Percentiles rank a stretch among this genome's conserved stretches.
phyloP scores from a whole-genome alignment of 306 rosid species.

The cucumber (Cucumis sativus) region Cucumber_9930_V3 NC_026659.2:932001-932500 shows the following conservation, averaged over 20 bases:
- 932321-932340: too few relatives aligned
- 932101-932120: not conserved
- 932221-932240: slow-evolving; percentile 39
- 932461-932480: slow-evolving; percentile 20
- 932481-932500: slow-evolving; percentile 26
- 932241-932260: slow-evolving; percentile 13
- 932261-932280: slow-evolving; percentile 18
- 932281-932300: not conserved
- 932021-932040: slow-evolving; percentile 24
- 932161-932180: slow-evolving; percentile 3
- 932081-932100: slow-evolving; percentile 18
- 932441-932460: slow-evolving; percentile 9
- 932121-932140: not conserved
- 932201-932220: slow-evolving; percentile 48
- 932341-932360: not conserved
- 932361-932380: not conserved
- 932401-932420: slow-evolving; percentile 7
- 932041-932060: slow-evolving; percentile 18
- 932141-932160: not conserved
- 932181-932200: slow-evolving; percentile 11
- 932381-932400: not conserved
- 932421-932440: slow-evolving; percentile 12
- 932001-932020: slow-evolving; percentile 26
- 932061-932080: slow-evolving; percentile 19
- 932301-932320: not conserved